A percentile compares a stretch with the other conserved stretches of the same genome.
phyloP scores from a whole-genome alignment of 208 protist genomes.

The Lotmaria passim region DNA sequence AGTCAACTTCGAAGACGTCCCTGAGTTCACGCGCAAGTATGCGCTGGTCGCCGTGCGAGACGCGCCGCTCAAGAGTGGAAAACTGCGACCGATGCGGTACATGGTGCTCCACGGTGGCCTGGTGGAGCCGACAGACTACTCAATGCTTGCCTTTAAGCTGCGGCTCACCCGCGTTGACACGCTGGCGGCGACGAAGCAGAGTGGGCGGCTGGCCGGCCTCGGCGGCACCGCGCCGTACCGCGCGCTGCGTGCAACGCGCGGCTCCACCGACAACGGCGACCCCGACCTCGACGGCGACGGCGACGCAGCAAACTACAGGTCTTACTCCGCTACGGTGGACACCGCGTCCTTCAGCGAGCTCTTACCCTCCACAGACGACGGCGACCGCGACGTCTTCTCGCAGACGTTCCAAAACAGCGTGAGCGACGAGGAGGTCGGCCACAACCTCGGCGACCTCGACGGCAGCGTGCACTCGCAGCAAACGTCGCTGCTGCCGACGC shows the following conservation, averaged over 20 bases:
- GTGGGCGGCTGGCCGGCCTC: slow-evolving; percentile 5
- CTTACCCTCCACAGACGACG: slow-evolving; percentile 9
- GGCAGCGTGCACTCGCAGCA: neutral
- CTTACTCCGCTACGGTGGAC: neutral
- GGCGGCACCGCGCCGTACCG: slow-evolving; percentile 15
- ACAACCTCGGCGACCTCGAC: neutral
- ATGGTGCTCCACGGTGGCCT: slow-evolving; percentile 85
- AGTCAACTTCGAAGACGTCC: slow-evolving; percentile 60
- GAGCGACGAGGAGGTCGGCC: slow-evolving; percentile 23
- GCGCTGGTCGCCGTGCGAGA: slow-evolving; percentile 55
- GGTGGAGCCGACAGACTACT: slow-evolving; percentile 57
- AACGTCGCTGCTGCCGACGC: slow-evolving; percentile 49
- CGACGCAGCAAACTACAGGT: slow-evolving; percentile 25
- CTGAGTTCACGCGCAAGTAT: slow-evolving; percentile 84
- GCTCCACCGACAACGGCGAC: slow-evolving; percentile 1
- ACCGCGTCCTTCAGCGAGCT: slow-evolving; percentile 15
- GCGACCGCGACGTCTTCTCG: slow-evolving; percentile 7
- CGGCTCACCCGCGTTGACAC: slow-evolving; percentile 32
- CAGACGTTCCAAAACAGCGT: slow-evolving; percentile 20
- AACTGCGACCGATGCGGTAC: slow-evolving; percentile 50
- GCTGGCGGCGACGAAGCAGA: slow-evolving; percentile 14
- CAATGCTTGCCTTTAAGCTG: slow-evolving; percentile 80
- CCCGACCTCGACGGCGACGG: neutral
- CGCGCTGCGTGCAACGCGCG: neutral
- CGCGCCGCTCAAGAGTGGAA: slow-evolving; percentile 17